A percentile compares a stretch with the other conserved stretches of the same genome.
phyloP scores from a whole-genome alignment of 139 green algal genomes.

The Coccomyxa sp. region DNA sequence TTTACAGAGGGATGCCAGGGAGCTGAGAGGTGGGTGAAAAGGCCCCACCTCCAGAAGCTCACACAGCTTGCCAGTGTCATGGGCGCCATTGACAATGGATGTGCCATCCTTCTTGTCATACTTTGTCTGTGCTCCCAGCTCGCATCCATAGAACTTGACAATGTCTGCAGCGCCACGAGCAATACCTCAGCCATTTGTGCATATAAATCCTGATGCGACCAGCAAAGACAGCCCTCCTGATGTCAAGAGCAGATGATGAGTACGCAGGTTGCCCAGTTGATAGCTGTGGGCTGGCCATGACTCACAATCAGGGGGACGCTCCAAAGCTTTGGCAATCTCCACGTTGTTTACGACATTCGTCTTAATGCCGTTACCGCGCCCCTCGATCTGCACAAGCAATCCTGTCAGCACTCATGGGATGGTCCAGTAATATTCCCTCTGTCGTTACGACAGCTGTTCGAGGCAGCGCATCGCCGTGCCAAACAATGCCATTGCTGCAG shows the following conservation, averaged over 20 bases:
- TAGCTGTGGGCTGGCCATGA: too few relatives aligned
- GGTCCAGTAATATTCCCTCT: too few relatives aligned
- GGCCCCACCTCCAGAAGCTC: constrained; percentile 82
- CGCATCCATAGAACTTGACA: constrained; percentile 94
- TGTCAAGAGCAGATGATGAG: background rate
- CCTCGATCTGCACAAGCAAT: constrained; percentile 80
- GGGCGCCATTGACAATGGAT: constrained; percentile 94
- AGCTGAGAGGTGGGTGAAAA: too few relatives aligned
- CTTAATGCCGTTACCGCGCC: constrained; percentile 98
- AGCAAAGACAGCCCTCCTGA: background rate
- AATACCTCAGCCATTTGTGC: background rate
- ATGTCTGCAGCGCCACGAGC: constrained; percentile 61
- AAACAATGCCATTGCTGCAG: too few relatives aligned
- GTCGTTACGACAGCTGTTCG: too few relatives aligned
- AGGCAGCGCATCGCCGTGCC: too few relatives aligned
- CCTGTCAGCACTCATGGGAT: too few relatives aligned
- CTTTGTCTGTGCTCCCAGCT: constrained; percentile 96
- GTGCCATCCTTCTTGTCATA: constrained; percentile 85
- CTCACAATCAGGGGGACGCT: constrained; percentile 87
- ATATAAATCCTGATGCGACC: background rate
- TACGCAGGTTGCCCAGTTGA: too few relatives aligned
- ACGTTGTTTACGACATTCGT: constrained; percentile 99
- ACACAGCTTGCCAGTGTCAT: constrained; percentile 68
- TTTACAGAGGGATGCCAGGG: too few relatives aligned
- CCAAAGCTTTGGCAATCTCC: constrained; percentile 96